phyloP scores from a whole-genome alignment of 108 stramenopile species.

The Schizochytrium sp. region DNA sequence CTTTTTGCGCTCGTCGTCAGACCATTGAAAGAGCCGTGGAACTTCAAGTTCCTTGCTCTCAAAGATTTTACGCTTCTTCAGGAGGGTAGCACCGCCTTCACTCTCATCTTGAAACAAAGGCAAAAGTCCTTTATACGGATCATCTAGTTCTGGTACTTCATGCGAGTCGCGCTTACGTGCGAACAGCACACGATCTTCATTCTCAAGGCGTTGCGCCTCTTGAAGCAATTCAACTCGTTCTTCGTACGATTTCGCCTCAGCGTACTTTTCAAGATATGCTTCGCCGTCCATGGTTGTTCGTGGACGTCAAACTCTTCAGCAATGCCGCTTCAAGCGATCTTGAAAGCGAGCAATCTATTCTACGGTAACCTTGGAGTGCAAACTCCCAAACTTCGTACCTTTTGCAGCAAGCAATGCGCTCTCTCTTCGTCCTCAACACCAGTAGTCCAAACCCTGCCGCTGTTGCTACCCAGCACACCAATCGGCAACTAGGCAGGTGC shows the following conservation, averaged over 20 bases:
- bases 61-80: constrained; percentile 9
- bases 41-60: neutral
- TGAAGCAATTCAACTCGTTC: neutral
- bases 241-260: neutral
- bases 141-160: neutral
- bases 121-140: constrained; percentile 54
- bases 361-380: no score
- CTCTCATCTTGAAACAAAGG: constrained; percentile 8
- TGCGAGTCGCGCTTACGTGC: constrained; percentile 13
- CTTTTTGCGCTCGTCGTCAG: neutral
- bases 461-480: no score
- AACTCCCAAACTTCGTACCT: no score
- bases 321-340: no score
- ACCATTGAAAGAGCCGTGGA: constrained; percentile 4
- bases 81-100: neutral
- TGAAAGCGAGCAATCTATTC: no score
- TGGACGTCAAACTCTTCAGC: no score
- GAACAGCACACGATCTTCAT: constrained; percentile 29
- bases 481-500: no score
- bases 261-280: neutral
- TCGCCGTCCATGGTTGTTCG: constrained; percentile 51
- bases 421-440: no score
- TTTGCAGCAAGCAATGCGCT: no score
- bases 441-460: no score
- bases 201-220: constrained; percentile 32